phyloP scores from a whole-genome alignment of 106 monocot genomes.

The Gastrodia elata region DNA sequence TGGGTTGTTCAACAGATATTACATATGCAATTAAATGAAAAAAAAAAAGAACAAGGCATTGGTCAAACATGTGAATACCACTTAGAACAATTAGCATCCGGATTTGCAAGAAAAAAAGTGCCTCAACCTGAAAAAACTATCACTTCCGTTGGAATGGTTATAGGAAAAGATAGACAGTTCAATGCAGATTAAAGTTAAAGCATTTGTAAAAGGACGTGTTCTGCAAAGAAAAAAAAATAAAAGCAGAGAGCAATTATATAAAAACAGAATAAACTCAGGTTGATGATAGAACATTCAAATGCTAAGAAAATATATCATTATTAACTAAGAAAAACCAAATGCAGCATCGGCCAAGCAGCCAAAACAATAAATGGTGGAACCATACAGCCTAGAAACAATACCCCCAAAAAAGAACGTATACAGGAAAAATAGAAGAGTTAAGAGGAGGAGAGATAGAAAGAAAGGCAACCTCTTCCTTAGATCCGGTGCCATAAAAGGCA shows the following conservation, averaged over 20 bases:
- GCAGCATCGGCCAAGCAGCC: neutral
- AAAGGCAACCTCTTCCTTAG: constrained; percentile 81
- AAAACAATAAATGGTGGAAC: neutral
- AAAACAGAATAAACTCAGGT: neutral
- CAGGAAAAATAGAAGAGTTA: neutral
- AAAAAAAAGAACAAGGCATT: neutral
- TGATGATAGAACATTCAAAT: neutral
- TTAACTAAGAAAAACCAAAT: neutral
- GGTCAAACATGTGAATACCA: neutral
- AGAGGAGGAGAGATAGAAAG: neutral
- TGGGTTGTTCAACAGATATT: neutral
- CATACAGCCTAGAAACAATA: neutral
- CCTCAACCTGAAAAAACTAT: neutral
- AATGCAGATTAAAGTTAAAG: neutral
- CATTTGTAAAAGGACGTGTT: neutral
- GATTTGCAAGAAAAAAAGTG: neutral
- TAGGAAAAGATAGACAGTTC: neutral
- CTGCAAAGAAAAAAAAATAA: neutral
- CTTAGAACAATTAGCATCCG: neutral
- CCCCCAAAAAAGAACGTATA: neutral
- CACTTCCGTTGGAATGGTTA: neutral
- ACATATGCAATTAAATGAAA: neutral
- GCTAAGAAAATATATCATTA: neutral
- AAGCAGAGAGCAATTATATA: neutral
- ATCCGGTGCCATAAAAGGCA: constrained; percentile 98